Base-by-base conservation (phyloP, 331 rosid genomes). In the Malus hybrid region DNA sequence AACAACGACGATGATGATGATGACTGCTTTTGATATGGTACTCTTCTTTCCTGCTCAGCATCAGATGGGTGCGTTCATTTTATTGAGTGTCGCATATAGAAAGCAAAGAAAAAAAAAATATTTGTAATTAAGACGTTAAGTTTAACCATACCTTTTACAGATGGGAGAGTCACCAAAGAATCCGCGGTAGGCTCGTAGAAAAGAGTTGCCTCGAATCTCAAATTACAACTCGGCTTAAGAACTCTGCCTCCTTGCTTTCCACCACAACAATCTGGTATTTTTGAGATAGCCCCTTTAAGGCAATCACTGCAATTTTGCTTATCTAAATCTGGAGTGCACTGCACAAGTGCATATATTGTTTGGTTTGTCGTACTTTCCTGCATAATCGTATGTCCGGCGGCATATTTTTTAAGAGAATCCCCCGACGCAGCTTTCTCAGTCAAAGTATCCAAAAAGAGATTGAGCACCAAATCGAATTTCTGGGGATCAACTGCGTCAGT, bases 381-480 rank as follows among this genome's bases (percentile, higher is more conserved):
- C 3, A 57, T 28, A 3, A 11, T 11, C 14, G 13, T 6, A 3
- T 29, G 20, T 18, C 67, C 27, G 0, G 79, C 69, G 8, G 87
- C 86, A 79, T 22, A 86, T 79, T 88, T 86, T 3, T 39, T 33
- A 72, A 74, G 75, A 28, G 90, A 84, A 66, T 36, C 79, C 52
- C 90, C 86, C 0, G 77, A 69, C 9, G 80, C 79, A 24, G 86
- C 85, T 36, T 10, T 61, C 4, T n/a, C 71, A 68, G 31, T 67
- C 1, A 78, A 50, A 1, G 24, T 4, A 1, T 70, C 65, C 74
- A 86, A 65, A 18, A 80, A 54, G 14, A 10, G 52, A 19, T 24
- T 27, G 0, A 83, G 78, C 19, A 2, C 79, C 22, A 16, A 10
- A n/a, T 65, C 20, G 61, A 74, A 87, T 4, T 75, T 64, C 28